Evolutionary conservation across 495 filamentous ascomycete species (phyloP).

Genomic region (Geoglossum glabrum): DNA sequence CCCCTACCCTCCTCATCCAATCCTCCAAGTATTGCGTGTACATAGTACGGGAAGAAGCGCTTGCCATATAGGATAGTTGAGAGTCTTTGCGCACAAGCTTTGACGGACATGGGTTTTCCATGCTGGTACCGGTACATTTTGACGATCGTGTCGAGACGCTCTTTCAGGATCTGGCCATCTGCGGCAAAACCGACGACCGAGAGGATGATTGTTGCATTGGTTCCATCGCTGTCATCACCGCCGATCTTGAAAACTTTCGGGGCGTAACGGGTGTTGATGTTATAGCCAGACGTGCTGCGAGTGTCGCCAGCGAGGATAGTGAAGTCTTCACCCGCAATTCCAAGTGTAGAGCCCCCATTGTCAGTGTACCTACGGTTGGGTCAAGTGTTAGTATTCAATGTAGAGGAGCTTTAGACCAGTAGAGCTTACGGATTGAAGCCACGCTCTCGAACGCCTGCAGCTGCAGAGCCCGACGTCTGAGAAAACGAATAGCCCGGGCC

Average conservation of each 20-base stretch:
- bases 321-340: slow-evolving; percentile 85
- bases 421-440: slow-evolving; percentile 73
- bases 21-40: slow-evolving; percentile 77
- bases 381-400: slow-evolving; percentile 4
- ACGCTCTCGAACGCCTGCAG: slow-evolving; percentile 42
- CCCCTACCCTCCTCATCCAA: slow-evolving; percentile 90
- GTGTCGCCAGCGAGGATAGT: slow-evolving; percentile 93
- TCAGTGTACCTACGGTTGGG: slow-evolving; percentile 61
- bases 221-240: slow-evolving; percentile 62
- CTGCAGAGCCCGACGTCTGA: slow-evolving; percentile 22
- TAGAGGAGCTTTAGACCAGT: slow-evolving; percentile 1
- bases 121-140: slow-evolving; percentile 97
- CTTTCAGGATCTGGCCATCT: slow-evolving; percentile 75
- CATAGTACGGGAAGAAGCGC: slow-evolving; percentile 97
- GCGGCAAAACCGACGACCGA: slow-evolving; percentile 92
- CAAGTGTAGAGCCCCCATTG: slow-evolving; percentile 90
- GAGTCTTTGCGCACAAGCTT: slow-evolving; percentile 79
- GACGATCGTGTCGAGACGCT: slow-evolving; percentile 73
- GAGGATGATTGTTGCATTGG: slow-evolving; percentile 65
- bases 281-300: slow-evolving; percentile 84
- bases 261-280: slow-evolving; percentile 85
- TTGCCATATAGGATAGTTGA: slow-evolving; percentile 90
- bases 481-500: slow-evolving; percentile 40
- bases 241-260: slow-evolving; percentile 96
- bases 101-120: slow-evolving; percentile 78